Evolutionary conservation across 345 rosid species (phyloP).

Genomic region (Eutrema yunnanense): DNA sequence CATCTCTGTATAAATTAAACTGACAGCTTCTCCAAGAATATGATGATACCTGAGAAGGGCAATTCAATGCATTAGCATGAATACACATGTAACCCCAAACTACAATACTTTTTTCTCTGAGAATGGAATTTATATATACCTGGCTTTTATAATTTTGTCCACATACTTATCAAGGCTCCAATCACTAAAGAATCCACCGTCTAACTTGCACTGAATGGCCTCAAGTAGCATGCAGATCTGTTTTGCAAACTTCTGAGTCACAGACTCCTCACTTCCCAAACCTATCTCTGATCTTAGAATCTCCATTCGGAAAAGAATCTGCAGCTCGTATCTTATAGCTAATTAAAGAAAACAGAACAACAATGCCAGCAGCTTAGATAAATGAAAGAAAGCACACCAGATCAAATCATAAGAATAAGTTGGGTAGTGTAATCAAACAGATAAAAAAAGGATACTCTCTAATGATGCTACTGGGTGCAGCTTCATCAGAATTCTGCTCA

Average conservation of each 20-base stretch:
- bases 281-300: slow-evolving; percentile 69
- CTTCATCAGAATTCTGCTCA: slow-evolving; percentile 27
- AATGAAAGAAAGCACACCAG: not conserved
- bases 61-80: slow-evolving; percentile 4
- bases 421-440: not conserved
- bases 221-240: slow-evolving; percentile 74
- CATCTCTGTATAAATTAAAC: slow-evolving; percentile 60
- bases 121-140: slow-evolving; percentile 37
- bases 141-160: slow-evolving; percentile 55
- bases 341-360: slow-evolving; percentile 46
- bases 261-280: slow-evolving; percentile 37
- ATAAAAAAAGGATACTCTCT: slow-evolving; percentile 72
- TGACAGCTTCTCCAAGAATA: slow-evolving; percentile 56
- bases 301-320: slow-evolving; percentile 92
- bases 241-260: slow-evolving; percentile 66
- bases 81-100: not conserved
- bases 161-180: slow-evolving; percentile 89
- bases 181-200: slow-evolving; percentile 88
- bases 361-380: not conserved
- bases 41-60: slow-evolving; percentile 50
- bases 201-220: slow-evolving; percentile 68
- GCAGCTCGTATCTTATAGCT: slow-evolving; percentile 68
- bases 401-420: slow-evolving; percentile 8
- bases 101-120: not conserved
- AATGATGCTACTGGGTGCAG: slow-evolving; percentile 37